These are phyloP conservation scores for Cystobasidium pallidum DNA, from an alignment of 1,284 basidiomycete species.

Conservation along the genomic window DNA sequence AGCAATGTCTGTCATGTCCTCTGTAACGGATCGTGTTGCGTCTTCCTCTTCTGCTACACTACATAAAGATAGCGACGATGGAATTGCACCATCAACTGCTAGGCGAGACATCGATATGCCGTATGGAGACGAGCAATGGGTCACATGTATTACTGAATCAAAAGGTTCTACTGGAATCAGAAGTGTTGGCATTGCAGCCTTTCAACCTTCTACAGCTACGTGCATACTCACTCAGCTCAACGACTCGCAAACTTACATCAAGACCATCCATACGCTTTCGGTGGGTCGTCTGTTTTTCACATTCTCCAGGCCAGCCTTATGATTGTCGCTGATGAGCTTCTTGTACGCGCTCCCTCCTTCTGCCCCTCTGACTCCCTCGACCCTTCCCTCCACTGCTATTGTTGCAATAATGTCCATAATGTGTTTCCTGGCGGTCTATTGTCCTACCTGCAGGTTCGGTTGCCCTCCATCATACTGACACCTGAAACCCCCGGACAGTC, in stretches of 20 bases:
- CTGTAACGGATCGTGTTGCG: slow-evolving; percentile 16
- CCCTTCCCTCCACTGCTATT: no score
- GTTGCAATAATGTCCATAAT: no score
- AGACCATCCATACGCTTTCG: slow-evolving; percentile 39
- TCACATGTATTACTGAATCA: slow-evolving; percentile 32
- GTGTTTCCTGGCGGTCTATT: no score
- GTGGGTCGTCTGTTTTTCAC: slow-evolving; percentile 2
- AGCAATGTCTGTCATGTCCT: slow-evolving; percentile 24
- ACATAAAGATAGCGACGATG: background rate
- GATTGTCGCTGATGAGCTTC: background rate
- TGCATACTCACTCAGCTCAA: slow-evolving; percentile 35
- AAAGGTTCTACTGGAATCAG: slow-evolving; percentile 30
- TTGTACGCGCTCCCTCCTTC: background rate
- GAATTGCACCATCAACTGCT: background rate
- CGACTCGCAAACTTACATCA: slow-evolving; percentile 42
- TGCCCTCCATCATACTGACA: slow-evolving; percentile 32
- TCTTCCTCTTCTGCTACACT: background rate
- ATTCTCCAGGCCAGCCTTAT: no score
- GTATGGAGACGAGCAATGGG: slow-evolving; percentile 30
- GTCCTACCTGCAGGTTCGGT: slow-evolving; percentile 24
- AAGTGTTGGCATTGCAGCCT: slow-evolving; percentile 38
- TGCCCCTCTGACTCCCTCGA: background rate
- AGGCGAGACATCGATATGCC: slow-evolving; percentile 13
- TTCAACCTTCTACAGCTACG: slow-evolving; percentile 36
- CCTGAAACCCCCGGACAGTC: background rate